Conservation (phyloP, 768 basidiomycete genomes). For the Hygrophorus russula region DNA sequence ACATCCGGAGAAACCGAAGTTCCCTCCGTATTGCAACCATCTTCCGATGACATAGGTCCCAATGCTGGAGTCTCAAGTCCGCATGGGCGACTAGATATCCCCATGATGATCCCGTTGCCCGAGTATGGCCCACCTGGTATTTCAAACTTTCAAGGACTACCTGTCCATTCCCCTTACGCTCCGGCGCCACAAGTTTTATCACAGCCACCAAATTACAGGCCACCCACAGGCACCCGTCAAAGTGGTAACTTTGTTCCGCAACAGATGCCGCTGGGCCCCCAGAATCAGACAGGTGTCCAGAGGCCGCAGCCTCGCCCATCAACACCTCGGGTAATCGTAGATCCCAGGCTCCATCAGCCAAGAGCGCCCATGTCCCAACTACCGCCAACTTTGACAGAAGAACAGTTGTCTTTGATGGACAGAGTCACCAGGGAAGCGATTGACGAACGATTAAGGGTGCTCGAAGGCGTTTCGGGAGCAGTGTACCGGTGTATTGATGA, state of each 20-base stretch:
- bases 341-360: background rate
- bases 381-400: slow-evolving; percentile 41
- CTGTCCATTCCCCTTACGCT: background rate
- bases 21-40: slow-evolving; percentile 1
- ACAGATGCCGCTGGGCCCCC: background rate
- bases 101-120: slow-evolving; percentile 19
- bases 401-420: slow-evolving; percentile 58
- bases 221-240: background rate
- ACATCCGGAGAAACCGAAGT: background rate
- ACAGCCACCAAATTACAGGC: background rate
- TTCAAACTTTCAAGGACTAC: too few relatives aligned
- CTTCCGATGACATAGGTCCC: background rate
- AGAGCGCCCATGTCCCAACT: slow-evolving; percentile 19
- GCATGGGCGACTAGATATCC: background rate
- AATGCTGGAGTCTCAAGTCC: slow-evolving; percentile 2
- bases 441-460: slow-evolving; percentile 68
- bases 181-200: background rate
- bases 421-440: slow-evolving; percentile 66
- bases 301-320: background rate
- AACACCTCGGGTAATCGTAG: background rate
- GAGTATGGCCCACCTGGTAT: slow-evolving; percentile 11
- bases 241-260: background rate
- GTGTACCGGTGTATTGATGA: slow-evolving; percentile 74
- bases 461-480: slow-evolving; percentile 68
- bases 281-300: background rate